phyloP scores from a whole-genome alignment of 352 stramenopile species.

The Phytophthora cactorum region DNA sequence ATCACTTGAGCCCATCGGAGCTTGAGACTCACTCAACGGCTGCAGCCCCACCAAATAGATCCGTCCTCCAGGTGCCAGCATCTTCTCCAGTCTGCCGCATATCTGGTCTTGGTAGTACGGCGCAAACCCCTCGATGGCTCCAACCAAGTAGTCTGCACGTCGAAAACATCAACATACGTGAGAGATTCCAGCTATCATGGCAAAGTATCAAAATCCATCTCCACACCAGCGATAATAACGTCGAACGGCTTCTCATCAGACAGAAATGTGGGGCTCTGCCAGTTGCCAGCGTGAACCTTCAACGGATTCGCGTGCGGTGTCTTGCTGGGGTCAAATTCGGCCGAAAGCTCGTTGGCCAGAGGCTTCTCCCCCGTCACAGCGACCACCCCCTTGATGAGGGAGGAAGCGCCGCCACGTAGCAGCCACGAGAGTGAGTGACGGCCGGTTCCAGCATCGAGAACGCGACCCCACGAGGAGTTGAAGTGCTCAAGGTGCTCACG shows the following conservation, averaged over 20 bases:
- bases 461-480: conserved; percentile 52
- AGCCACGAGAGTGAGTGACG: conserved; percentile 92
- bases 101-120: conserved; percentile 89
- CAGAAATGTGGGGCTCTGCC: conserved; percentile 71
- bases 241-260: conserved; percentile 68
- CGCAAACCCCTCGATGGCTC: conserved; percentile 92
- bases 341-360: conserved; percentile 51
- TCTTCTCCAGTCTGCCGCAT: conserved; percentile 62
- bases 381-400: conserved; percentile 47
- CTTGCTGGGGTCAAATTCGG: conserved; percentile 40
- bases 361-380: conserved; percentile 77
- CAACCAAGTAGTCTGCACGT: conserved; percentile 89
- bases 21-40: conserved; percentile 76
- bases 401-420: conserved; percentile 31
- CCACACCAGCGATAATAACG: conserved; percentile 71
- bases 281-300: conserved; percentile 72
- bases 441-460: conserved; percentile 92
- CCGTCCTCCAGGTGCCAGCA: conserved; percentile 83
- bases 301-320: conserved; percentile 43
- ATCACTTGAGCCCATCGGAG: conserved; percentile 17
- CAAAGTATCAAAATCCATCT: conserved; percentile 2
- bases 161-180: not conserved
- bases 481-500: conserved; percentile 20
- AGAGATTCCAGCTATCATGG: not conserved
- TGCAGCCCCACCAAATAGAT: conserved; percentile 91